These are phyloP conservation scores for Aspergillus affinis DNA, from an alignment of 495 filamentous ascomycete species.

Conservation along the genomic window DNA sequence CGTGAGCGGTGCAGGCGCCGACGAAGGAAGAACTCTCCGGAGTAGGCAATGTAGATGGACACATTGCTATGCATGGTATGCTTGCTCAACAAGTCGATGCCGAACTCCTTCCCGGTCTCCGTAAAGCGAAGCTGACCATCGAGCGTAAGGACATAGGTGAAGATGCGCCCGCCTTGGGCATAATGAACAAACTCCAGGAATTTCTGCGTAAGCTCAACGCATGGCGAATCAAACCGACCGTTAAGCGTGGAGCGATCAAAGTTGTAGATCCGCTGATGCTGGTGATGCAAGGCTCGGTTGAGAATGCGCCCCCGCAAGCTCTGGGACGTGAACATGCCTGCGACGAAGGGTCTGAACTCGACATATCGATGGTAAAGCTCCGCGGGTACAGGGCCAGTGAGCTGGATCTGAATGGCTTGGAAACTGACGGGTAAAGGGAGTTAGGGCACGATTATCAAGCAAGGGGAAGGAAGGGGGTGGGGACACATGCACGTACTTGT, in stretches of 20 bases:
- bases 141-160: slow-evolving; percentile 88
- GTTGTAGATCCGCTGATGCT: slow-evolving; percentile 86
- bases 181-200: slow-evolving; percentile 86
- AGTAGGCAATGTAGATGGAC: slow-evolving; percentile 82
- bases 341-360: slow-evolving; percentile 87
- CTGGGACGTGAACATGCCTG: slow-evolving; percentile 76
- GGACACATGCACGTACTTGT: slow-evolving; percentile 57
- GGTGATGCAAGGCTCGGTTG: slow-evolving; percentile 82
- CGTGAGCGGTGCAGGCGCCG: slow-evolving; percentile 51
- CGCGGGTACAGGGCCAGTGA: slow-evolving; percentile 76
- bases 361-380: slow-evolving; percentile 86
- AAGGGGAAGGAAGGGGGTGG: neutral
- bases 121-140: slow-evolving; percentile 87
- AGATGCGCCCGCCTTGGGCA: slow-evolving; percentile 80
- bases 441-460: neutral
- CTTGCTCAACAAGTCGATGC: slow-evolving; percentile 87
- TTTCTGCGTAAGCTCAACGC: slow-evolving; percentile 63
- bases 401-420: slow-evolving; percentile 89
- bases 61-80: slow-evolving; percentile 96
- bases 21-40: slow-evolving; percentile 90
- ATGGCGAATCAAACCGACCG: slow-evolving; percentile 58
- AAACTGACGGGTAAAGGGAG: slow-evolving; percentile 56
- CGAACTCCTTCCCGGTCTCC: slow-evolving; percentile 91
- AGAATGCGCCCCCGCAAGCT: slow-evolving; percentile 77
- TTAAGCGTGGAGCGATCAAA: slow-evolving; percentile 71